These are phyloP conservation scores for Aspergillus udagawae DNA, from an alignment of 2,329 filamentous ascomycete species.

Conservation along the genomic window DNA sequence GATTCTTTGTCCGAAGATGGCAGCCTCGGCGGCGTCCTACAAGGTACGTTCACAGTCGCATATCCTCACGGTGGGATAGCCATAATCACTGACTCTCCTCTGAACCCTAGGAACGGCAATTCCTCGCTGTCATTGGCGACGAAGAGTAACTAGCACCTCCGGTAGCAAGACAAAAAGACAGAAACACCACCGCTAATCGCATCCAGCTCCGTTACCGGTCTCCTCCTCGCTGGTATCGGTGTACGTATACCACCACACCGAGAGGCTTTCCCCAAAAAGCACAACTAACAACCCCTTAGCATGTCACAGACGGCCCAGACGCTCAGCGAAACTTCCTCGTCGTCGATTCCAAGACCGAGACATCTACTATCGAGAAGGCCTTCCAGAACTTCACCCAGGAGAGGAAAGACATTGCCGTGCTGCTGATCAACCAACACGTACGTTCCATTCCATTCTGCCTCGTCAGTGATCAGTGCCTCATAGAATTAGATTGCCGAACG, in stretches of 20 bases:
- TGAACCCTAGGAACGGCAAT: slow-evolving; percentile 70
- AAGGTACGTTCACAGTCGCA: slow-evolving; percentile 39
- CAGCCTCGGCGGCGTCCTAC: slow-evolving; percentile 54
- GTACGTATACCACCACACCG: slow-evolving; percentile 50
- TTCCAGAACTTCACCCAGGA: slow-evolving; percentile 86
- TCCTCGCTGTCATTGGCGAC: slow-evolving; percentile 95
- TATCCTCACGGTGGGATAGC: neutral
- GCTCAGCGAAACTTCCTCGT: slow-evolving; percentile 97
- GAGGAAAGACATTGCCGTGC: slow-evolving; percentile 92
- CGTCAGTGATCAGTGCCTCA: neutral
- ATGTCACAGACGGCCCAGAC: slow-evolving; percentile 84
- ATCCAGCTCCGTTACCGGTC: slow-evolving; percentile 83
- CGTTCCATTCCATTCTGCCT: slow-evolving; percentile 18
- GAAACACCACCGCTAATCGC: slow-evolving; percentile 13
- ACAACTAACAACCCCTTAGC: slow-evolving; percentile 50
- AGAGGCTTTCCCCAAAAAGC: neutral
- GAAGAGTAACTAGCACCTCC: slow-evolving; percentile 55
- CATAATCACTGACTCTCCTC: slow-evolving; percentile 30
- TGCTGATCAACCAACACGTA: slow-evolving; percentile 98
- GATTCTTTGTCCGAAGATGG: slow-evolving; percentile 44
- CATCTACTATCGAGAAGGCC: slow-evolving; percentile 76
- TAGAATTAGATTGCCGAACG: slow-evolving; percentile 74
- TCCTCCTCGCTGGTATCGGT: slow-evolving; percentile 91
- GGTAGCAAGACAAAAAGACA: neutral
- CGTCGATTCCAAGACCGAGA: slow-evolving; percentile 91